Evolutionary conservation across 2,329 filamentous ascomycete genomes (phyloP).

Genomic region (Lojkania enalia): DNA sequence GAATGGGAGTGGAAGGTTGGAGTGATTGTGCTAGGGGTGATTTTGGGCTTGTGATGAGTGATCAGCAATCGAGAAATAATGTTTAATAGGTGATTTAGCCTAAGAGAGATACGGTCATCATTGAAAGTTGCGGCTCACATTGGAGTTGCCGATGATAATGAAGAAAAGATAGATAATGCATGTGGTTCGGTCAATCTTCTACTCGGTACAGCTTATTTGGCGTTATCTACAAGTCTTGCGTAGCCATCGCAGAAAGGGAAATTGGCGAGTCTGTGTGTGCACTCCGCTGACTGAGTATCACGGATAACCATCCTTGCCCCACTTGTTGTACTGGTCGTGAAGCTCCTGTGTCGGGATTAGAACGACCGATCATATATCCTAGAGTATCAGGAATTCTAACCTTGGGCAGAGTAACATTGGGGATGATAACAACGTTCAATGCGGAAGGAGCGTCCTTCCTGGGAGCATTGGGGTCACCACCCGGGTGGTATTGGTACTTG

Average conservation of each 20-base stretch:
- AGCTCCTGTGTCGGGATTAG: slow-evolving; percentile 64
- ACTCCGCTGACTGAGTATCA: neutral
- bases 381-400: slow-evolving; percentile 18
- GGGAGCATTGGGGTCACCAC: slow-evolving; percentile 73
- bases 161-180: neutral
- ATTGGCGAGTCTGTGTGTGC: neutral
- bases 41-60: neutral
- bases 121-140: neutral
- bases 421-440: slow-evolving; percentile 91
- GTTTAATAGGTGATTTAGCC: neutral
- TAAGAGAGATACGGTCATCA: neutral
- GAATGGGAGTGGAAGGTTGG: neutral
- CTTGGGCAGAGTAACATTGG: slow-evolving; percentile 90
- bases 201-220: slow-evolving; percentile 11
- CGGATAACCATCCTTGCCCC: slow-evolving; percentile 81
- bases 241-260: slow-evolving; percentile 15
- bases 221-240: slow-evolving; percentile 20
- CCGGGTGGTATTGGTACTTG: slow-evolving; percentile 72
- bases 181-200: slow-evolving; percentile 7
- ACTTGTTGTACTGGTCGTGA: slow-evolving; percentile 99
- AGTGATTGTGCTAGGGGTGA: neutral
- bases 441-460: slow-evolving; percentile 92
- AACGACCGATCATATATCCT: slow-evolving; percentile 1
- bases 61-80: neutral
- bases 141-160: too few species aligned